Conservation (phyloP, 805 yeast species). For the Wickerhamiella dianesei region DNA sequence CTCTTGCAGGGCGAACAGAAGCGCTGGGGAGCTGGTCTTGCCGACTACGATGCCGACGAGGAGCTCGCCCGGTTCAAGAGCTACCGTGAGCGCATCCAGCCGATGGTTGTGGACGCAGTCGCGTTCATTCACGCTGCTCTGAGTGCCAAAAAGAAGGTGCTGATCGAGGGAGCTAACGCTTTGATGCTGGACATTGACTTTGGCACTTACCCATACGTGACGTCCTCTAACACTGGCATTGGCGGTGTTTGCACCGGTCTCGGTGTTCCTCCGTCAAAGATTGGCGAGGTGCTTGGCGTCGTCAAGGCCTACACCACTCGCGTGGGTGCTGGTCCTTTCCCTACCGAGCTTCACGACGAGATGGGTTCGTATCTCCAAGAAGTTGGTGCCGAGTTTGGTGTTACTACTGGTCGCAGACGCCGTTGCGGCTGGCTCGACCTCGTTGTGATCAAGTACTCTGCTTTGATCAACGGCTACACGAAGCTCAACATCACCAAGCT, state of each 20-base stretch:
- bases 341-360: conserved; percentile 85
- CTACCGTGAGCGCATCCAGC: conserved; percentile 60
- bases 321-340: conserved; percentile 99
- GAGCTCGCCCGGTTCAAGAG: conserved; percentile 68
- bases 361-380: conserved; percentile 77
- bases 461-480: conserved; percentile 89
- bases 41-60: conserved; percentile 64
- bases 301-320: conserved; percentile 98
- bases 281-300: conserved; percentile 79
- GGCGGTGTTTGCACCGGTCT: conserved; percentile 97
- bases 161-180: conserved; percentile 97
- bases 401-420: conserved; percentile 97
- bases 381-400: conserved; percentile 94
- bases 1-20: conserved; percentile 67
- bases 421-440: conserved; percentile 99
- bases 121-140: conserved; percentile 64
- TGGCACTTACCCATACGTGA: conserved; percentile 96
- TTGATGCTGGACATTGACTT: conserved; percentile 94
- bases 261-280: conserved; percentile 83
- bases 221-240: conserved; percentile 89
- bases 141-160: conserved; percentile 55
- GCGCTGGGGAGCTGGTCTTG: conserved; percentile 73
- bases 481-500: conserved; percentile 85
- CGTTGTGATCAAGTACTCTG: conserved; percentile 85
- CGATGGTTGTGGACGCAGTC: conserved; percentile 89